Conservation (phyloP, 2,329 filamentous ascomycete species). For the Penicillium sp. region DNA sequence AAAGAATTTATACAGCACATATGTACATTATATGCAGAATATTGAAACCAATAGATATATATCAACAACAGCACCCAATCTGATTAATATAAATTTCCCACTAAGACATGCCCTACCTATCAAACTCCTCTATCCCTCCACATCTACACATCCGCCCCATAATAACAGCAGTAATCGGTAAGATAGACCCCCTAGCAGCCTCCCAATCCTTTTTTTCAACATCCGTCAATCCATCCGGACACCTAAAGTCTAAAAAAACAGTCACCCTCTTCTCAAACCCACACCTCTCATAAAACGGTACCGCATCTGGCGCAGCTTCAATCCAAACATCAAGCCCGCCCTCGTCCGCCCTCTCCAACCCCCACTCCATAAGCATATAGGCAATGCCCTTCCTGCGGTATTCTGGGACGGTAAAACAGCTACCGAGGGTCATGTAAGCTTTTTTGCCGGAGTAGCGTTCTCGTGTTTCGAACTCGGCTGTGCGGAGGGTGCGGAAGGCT, state of each 20-base stretch:
- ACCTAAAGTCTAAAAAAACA: background rate
- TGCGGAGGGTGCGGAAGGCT: background rate
- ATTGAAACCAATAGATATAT: too few relatives aligned
- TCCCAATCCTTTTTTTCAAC: background rate
- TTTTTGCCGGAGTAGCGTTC: background rate
- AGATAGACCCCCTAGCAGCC: background rate
- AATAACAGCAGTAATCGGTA: background rate
- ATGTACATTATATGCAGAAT: too few relatives aligned
- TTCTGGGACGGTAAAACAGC: conserved; percentile 1
- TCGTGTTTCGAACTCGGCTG: background rate
- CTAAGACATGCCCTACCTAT: background rate
- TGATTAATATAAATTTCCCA: too few relatives aligned
- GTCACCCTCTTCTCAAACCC: background rate
- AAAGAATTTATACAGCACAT: too few relatives aligned
- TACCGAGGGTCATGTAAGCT: conserved; percentile 2
- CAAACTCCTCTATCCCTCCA: background rate
- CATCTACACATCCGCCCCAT: background rate
- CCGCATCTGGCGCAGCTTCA: conserved; percentile 4
- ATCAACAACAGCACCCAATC: too few relatives aligned
- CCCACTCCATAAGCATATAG: conserved; percentile 4
- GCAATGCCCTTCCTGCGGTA: conserved; percentile 1
- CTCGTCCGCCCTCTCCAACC: background rate
- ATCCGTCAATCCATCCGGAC: background rate
- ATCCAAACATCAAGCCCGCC: conserved; percentile 4
- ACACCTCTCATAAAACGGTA: conserved; percentile 3